Evolutionary conservation across 345 rosid genomes (phyloP), one percentile per base, ranked within the genome.

Genomic region (Barbarea vulgaris): DNA sequence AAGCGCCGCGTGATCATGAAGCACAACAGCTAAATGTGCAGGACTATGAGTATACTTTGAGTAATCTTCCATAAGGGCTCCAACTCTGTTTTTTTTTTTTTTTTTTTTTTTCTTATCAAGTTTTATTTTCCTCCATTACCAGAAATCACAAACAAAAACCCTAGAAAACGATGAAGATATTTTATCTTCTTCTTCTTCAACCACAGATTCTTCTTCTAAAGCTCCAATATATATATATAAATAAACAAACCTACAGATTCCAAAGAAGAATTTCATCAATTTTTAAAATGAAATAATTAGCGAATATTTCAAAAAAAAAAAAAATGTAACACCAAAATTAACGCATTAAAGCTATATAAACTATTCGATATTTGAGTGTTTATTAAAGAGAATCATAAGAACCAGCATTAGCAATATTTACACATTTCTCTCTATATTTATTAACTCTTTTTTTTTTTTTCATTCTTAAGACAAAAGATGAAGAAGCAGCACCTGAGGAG

Each of bases 21-120:
- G 86, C 53, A 84, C 90, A 76, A 93, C 96, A 0, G 99, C 98
- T 69, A 83, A 50, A 77, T 93, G 99, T 3, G 85, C 97, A 77
- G 98, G 93, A 84, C 99, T 93, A 56, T 93, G 97, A 19, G 79
- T 77, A 78, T 89, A 96, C 81, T 80, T 87, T 4, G 91, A 75
- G 72, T 81, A 56, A 81, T 92, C 97, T 70, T 92, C 99, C 99
- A 95, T 93, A 15, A 42, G 42, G 42, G 37, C 34, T 60, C 30
- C 42, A 47, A 17, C 30, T 68, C 13, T 11, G n/a, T 42, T 42
- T 11, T 18, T 67, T 7, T 12, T 18, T 68, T 8, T 9, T 17
- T 41, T 21, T 54, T 54, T 21, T 21, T 18, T 68, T 8, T 9
- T 17, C 27, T 21, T 54, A 39, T 21, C 15, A 34, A 24, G 37